phyloP scores from a whole-genome alignment of 371 early-diverging fungal genomes.

The Syncephalis fuscata region DNA sequence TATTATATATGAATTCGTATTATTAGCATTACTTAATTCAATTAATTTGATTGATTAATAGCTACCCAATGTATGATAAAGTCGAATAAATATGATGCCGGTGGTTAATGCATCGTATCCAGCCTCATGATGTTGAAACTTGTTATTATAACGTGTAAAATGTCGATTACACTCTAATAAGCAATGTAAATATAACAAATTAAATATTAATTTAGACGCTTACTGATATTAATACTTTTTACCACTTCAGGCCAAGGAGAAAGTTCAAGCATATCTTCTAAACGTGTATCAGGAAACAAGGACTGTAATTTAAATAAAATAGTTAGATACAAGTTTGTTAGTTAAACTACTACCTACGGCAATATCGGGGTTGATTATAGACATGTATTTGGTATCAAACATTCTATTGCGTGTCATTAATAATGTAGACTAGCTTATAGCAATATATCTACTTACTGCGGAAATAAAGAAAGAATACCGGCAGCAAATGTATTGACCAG shows the following conservation, averaged over 20 bases:
- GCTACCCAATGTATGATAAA: neutral
- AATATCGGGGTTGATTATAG: neutral
- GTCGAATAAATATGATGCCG: neutral
- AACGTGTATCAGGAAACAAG: neutral
- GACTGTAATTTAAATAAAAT: neutral
- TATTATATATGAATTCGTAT: too few species aligned
- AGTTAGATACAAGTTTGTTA: too few species aligned
- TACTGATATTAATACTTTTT: neutral
- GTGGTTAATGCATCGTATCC: neutral
- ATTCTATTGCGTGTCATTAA: neutral
- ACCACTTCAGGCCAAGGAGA: neutral
- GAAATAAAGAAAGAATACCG: neutral
- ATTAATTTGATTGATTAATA: neutral
- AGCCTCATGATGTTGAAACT: neutral
- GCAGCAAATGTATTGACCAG: neutral
- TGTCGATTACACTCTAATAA: neutral
- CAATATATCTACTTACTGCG: neutral
- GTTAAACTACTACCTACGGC: too few species aligned
- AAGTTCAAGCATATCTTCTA: neutral
- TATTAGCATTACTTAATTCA: too few species aligned
- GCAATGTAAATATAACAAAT: neutral
- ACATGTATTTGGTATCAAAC: neutral
- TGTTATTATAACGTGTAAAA: neutral
- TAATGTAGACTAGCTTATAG: neutral
- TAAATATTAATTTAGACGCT: neutral